These are phyloP conservation scores for Trifolium dubium DNA, from an alignment of 306 rosid genomes.

Conservation along the genomic window DNA sequence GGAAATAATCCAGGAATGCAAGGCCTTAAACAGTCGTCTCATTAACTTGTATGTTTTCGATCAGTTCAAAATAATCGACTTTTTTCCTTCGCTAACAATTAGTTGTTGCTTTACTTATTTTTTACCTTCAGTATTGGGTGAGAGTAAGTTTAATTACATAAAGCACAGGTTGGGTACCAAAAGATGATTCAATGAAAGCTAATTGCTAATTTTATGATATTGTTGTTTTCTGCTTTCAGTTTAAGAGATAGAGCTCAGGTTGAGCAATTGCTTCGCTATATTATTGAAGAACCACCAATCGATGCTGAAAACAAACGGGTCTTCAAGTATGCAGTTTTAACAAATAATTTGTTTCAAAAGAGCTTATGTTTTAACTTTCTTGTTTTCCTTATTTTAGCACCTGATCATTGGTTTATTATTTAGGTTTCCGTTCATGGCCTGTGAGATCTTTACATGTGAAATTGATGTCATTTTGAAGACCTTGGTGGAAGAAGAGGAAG, in stretches of 20 bases:
- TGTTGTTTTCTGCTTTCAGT: constrained; percentile 53
- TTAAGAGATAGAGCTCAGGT: constrained; percentile 90
- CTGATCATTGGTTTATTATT: constrained; percentile 43
- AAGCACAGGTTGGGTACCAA: constrained; percentile 25
- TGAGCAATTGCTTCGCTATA: constrained; percentile 76
- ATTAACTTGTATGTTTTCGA: constrained; percentile 72
- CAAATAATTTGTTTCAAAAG: constrained; percentile 18
- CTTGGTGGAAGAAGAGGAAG: constrained; percentile 97
- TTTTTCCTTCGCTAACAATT: not conserved
- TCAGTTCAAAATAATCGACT: constrained; percentile 6
- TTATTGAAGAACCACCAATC: constrained; percentile 83
- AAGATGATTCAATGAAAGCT: constrained; percentile 31
- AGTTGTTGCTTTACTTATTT: not conserved
- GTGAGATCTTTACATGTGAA: constrained; percentile 97
- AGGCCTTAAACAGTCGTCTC: constrained; percentile 93
- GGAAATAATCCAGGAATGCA: constrained; percentile 98
- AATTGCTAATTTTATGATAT: constrained; percentile 24
- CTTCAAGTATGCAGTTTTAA: constrained; percentile 69
- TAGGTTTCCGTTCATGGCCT: constrained; percentile 94
- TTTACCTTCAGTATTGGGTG: constrained; percentile 28
- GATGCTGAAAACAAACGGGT: constrained; percentile 88
- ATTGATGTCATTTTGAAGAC: constrained; percentile 98
- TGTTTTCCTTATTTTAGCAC: constrained; percentile 24
- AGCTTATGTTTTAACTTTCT: constrained; percentile 5
- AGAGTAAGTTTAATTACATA: constrained; percentile 26